These are phyloP conservation scores for Trypanosomatidae sp. DNA, from an alignment of 208 protist species.

Conservation along the genomic window DNA sequence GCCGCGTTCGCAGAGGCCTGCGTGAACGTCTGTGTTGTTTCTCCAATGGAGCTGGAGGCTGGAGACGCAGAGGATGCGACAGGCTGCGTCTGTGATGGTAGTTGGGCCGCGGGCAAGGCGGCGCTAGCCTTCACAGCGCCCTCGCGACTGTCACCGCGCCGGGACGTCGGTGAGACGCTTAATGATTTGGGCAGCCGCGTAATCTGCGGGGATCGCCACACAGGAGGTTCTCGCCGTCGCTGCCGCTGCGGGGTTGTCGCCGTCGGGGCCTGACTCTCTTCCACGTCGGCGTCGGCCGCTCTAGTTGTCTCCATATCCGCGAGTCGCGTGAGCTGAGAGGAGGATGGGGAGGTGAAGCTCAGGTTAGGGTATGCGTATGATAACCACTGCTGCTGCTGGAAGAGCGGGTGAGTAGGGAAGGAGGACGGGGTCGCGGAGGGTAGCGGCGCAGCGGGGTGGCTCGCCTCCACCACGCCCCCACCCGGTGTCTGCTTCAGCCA, in stretches of 20 bases:
- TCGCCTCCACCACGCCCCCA: neutral
- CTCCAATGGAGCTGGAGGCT: neutral
- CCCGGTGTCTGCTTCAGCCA: constrained; percentile 16
- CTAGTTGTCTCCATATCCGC: neutral
- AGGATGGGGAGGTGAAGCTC: neutral
- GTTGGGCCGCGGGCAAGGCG: neutral
- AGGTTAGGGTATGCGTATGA: neutral
- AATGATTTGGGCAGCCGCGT: constrained; percentile 15
- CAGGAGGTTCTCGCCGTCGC: constrained; percentile 23
- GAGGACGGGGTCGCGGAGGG: neutral
- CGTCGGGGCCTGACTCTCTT: neutral
- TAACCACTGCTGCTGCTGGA: constrained; percentile 2
- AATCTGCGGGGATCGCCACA: constrained; percentile 30
- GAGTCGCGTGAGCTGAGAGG: constrained; percentile 2
- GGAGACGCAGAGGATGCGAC: neutral
- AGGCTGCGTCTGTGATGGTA: neutral
- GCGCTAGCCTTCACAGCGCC: neutral
- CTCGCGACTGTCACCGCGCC: neutral
- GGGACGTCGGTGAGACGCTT: constrained; percentile 20
- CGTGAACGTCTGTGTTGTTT: constrained; percentile 9
- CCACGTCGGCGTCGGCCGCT: neutral
- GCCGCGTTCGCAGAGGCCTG: constrained; percentile 5
- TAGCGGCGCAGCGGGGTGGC: neutral
- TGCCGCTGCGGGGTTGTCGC: neutral
- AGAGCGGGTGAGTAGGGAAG: neutral